phyloP scores from a whole-genome alignment of 768 basidiomycete species.

The Inosperma sp. region DNA sequence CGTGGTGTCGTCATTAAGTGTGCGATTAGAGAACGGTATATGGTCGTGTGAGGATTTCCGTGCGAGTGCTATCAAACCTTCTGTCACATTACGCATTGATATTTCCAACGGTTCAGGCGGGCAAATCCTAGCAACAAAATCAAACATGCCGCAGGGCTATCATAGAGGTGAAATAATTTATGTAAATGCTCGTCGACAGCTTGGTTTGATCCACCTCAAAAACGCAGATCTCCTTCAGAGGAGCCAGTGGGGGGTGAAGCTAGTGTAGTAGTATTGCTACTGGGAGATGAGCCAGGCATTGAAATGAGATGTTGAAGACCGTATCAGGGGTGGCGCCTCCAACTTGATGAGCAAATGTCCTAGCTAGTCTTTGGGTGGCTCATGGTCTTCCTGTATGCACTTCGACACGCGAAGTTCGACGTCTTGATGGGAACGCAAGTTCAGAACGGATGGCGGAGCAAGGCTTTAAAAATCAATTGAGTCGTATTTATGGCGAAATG shows the following conservation, averaged over 20 bases:
- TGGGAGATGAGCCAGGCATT: slow-evolving; percentile 63
- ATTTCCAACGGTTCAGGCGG: slow-evolving; percentile 84
- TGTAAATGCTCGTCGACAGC: slow-evolving; percentile 86
- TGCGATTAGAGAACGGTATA: slow-evolving; percentile 86
- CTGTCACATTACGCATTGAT: slow-evolving; percentile 71
- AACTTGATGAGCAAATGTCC: slow-evolving; percentile 72
- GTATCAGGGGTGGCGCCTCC: slow-evolving; percentile 66
- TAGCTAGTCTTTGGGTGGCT: too few relatives aligned
- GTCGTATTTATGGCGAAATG: too few relatives aligned
- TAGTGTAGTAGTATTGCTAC: slow-evolving; percentile 20
- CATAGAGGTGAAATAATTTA: slow-evolving; percentile 83
- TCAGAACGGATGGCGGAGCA: slow-evolving; percentile 73
- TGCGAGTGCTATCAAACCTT: slow-evolving; percentile 45
- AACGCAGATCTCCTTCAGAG: slow-evolving; percentile 28
- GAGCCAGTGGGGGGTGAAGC: too few relatives aligned
- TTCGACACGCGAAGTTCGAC: slow-evolving; percentile 78
- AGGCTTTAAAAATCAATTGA: slow-evolving; percentile 43
- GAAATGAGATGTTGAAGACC: slow-evolving; percentile 7
- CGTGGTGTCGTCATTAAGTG: slow-evolving; percentile 54
- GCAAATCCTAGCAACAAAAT: slow-evolving; percentile 52
- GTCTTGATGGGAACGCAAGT: slow-evolving; percentile 69
- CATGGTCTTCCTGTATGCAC: slow-evolving; percentile 67
- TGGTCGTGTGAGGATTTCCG: slow-evolving; percentile 52
- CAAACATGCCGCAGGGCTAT: slow-evolving; percentile 26
- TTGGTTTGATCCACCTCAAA: slow-evolving; percentile 79